Base-by-base conservation (phyloP, 129 eudicot genomes). In the Kitagawia praeruptora region DNA sequence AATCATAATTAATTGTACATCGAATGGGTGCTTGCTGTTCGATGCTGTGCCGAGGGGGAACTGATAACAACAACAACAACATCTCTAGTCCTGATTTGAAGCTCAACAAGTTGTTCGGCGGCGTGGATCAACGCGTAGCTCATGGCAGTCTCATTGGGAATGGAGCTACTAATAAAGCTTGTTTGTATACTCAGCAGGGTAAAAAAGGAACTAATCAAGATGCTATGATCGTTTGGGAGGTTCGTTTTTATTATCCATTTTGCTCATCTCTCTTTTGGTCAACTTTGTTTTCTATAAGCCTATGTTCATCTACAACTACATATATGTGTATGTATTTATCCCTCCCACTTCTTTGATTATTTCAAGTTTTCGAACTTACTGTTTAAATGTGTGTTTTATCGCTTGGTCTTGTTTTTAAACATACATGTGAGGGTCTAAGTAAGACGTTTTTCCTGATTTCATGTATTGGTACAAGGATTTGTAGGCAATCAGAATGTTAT, bases 191-290 rank as follows among this genome's bases (percentile, higher is more conserved):
- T 10, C 98, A 91, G 87, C 98, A 93, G 74, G 98, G 98, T 25
- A 93, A 88, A 82, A 93, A 93, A 83, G 98, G 98, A 39, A 89
- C 95, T 15, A 93, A 93, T 85, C 98, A 93, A 69, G 98, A 93
- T 41, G 98, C 98, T 42, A 93, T 93, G 98, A 89, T 93, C 75
- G 88, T 89, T 72, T 93, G 98, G 98, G 97, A 93, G 98, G 98
- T 93, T 70, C 46, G 86, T 80, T 39, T 39, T 4, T 39, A 39
- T 4, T 39, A 39, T 31, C 34, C 34, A 31, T 31, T 31, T 31
- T 31, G 34, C 34, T 31, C 34, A 31, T 31, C 34, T 31, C 34
- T 31, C 34, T 31, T 34, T 34, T 27, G 8, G 39, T 67, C 8
- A 5, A 67, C 38, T 34, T 34, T 34, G 37, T 34, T 34, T 34